Percentiles rank a stretch among this genome's conserved stretches.
phyloP scores from a whole-genome alignment of 1,284 basidiomycete species.

The Rhodotorula sp. region DNA sequence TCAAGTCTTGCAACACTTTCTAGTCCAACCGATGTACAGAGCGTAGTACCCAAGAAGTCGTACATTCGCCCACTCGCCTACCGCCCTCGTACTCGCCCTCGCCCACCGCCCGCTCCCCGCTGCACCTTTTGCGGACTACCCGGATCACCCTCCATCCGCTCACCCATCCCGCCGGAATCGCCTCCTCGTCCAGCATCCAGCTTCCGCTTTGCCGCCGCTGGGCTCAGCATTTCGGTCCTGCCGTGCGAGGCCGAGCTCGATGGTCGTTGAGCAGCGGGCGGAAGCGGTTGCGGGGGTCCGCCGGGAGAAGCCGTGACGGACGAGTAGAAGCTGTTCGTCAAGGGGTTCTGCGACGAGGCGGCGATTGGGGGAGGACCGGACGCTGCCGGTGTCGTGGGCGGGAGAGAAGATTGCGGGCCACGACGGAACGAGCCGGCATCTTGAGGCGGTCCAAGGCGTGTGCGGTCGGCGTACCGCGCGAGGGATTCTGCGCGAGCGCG shows the following conservation, averaged over 20 bases:
- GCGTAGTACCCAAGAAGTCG: too few relatives aligned
- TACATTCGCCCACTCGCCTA: too few relatives aligned
- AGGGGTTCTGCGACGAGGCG: conserved; percentile 9
- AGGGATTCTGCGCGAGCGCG: conserved; percentile 11
- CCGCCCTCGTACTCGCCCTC: too few relatives aligned
- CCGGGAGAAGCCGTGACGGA: conserved; percentile 13
- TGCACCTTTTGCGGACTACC: conserved; percentile 9
- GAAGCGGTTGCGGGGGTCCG: neutral
- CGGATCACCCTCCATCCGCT: neutral
- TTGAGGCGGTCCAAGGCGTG: neutral
- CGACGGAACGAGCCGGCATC: neutral
- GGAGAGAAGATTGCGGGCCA: neutral
- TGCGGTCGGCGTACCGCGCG: conserved; percentile 21
- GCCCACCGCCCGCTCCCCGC: neutral
- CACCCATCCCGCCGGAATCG: neutral
- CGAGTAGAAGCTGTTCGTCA: conserved; percentile 20
- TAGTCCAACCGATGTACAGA: too few relatives aligned
- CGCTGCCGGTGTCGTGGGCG: neutral
- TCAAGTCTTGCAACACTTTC: too few relatives aligned
- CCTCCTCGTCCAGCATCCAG: neutral
- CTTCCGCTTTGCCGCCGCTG: neutral
- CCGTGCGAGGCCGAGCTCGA: too few relatives aligned
- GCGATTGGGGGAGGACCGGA: conserved; percentile 1
- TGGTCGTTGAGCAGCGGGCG: too few relatives aligned
- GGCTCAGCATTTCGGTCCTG: neutral